Evolutionary conservation across 2,329 filamentous ascomycete genomes (phyloP), one percentile per base, ranked within the genome.

Genomic region (Trichophaea hybrida): DNA sequence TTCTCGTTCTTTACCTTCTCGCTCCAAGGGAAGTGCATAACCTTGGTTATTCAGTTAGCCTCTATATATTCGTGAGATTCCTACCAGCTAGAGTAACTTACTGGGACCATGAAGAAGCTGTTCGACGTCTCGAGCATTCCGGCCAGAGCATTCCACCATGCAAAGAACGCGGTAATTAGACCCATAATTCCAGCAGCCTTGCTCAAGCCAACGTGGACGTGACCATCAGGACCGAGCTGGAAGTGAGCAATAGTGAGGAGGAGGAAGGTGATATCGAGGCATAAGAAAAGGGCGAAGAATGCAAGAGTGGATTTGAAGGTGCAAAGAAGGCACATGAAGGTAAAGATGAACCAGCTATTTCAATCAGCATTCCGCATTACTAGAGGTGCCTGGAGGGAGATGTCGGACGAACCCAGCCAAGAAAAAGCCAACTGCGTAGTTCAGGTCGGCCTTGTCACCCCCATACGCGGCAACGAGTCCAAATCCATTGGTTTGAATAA

Each of bases 71-170:
- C 54, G 32, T 35, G 40, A 12, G 31, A 35, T 46, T 57, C 17
- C 7, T 2, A 51, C 48, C 37, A 46, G 37, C 15, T 50, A 37
- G 34, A 8, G 13, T 6, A 44, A 61, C 59, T 46, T 57, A 62
- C 63, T 43, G 62, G 60, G 48, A 64, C 61, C 15, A 59, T 64
- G 46, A 66, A 65, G 62, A 65, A 66, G 35, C 56, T 56, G 57
- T 63, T 63, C 65, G 69, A 43, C 65, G 50, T 50, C 67, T 93
- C 87, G 63, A 85, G 84, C 60, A 93, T 80, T 80, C 87, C 87
- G 56, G 86, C 86, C 61, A 91, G 77, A 40, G 88, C 87, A 69
- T 88, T 89, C 74, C 91, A 94, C 88, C 88, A 94, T 3, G 88
- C 87, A 59, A 87, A 70, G 70, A 94, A 93, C 0, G 87, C 85